phyloP scores from a whole-genome alignment of 805 yeast genomes.

The Ogataea sp. region DNA sequence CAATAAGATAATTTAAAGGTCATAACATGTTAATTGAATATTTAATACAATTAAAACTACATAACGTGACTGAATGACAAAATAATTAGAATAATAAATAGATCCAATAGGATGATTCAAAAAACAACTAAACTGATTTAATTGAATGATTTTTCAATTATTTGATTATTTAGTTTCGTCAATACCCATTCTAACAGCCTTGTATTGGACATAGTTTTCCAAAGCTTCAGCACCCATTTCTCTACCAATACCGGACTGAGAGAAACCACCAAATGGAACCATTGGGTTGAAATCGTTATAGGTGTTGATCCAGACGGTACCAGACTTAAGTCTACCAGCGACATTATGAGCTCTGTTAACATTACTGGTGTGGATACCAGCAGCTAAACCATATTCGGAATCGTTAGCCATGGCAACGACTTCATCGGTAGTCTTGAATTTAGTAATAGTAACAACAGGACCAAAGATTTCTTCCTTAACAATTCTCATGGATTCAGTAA shows the following conservation, averaged over 20 bases:
- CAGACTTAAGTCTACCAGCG: slow-evolving; percentile 61
- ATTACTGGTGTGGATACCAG: slow-evolving; percentile 74
- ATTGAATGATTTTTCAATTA: not conserved
- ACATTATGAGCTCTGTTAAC: slow-evolving; percentile 59
- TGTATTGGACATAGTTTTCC: slow-evolving; percentile 56
- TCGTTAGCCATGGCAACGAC: slow-evolving; percentile 68
- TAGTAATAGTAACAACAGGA: slow-evolving; percentile 72
- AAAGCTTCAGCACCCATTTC: slow-evolving; percentile 65
- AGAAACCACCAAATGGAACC: slow-evolving; percentile 69
- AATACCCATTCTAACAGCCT: slow-evolving; percentile 44
- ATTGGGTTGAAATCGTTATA: slow-evolving; percentile 59
- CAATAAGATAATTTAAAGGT: too few relatives aligned
- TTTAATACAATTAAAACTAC: too few relatives aligned
- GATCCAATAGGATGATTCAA: too few relatives aligned
- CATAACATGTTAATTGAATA: too few relatives aligned
- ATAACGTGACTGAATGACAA: too few relatives aligned
- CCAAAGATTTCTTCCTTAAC: slow-evolving; percentile 90
- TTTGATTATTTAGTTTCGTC: not conserved
- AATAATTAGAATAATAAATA: too few relatives aligned
- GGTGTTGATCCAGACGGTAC: slow-evolving; percentile 77
- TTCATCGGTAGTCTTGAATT: slow-evolving; percentile 68
- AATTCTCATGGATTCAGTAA: slow-evolving; percentile 61
- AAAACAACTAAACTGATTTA: too few relatives aligned
- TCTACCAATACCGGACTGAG: slow-evolving; percentile 63
- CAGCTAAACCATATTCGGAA: slow-evolving; percentile 78